phyloP scores from a whole-genome alignment of 1,284 basidiomycete species.

The Peniophora sp. region DNA sequence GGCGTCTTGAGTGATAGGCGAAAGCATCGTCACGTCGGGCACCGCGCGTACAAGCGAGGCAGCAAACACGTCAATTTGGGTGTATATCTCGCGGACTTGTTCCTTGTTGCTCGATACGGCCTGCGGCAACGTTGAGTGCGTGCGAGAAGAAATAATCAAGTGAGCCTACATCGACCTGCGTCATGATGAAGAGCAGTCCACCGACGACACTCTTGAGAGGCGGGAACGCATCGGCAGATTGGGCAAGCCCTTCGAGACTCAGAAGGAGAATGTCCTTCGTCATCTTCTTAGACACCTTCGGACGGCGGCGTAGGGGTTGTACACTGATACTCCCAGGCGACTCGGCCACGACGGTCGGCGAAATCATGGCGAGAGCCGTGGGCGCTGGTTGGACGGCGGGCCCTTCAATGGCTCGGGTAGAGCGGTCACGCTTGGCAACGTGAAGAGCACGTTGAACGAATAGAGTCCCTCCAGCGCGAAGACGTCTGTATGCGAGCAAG shows the following conservation, averaged over 20 bases:
- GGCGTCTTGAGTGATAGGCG: not conserved
- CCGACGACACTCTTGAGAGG: not conserved
- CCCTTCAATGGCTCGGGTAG: too few relatives aligned
- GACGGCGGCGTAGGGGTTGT: too few relatives aligned
- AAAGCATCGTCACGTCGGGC: not conserved
- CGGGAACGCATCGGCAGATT: not conserved
- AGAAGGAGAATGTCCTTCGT: not conserved
- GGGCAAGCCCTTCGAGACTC: not conserved
- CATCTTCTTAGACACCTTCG: not conserved
- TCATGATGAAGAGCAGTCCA: not conserved
- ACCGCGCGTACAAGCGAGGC: not conserved
- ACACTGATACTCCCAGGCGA: too few relatives aligned
- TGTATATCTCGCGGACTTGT: not conserved
- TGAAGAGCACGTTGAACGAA: too few relatives aligned
- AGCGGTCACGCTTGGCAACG: too few relatives aligned
- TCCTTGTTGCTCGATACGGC: not conserved
- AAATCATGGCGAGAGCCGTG: too few relatives aligned
- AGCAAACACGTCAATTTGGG: not conserved
- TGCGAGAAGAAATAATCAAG: not conserved
- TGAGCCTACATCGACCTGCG: not conserved
- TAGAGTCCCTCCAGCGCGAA: too few relatives aligned
- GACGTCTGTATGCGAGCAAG: too few relatives aligned
- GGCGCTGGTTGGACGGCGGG: too few relatives aligned
- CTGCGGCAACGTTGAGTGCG: not conserved
- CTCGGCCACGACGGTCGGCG: too few relatives aligned